These are phyloP conservation scores for Lasiosphaeria ovina DNA, from an alignment of 495 filamentous ascomycete genomes.

Conservation along the genomic window DNA sequence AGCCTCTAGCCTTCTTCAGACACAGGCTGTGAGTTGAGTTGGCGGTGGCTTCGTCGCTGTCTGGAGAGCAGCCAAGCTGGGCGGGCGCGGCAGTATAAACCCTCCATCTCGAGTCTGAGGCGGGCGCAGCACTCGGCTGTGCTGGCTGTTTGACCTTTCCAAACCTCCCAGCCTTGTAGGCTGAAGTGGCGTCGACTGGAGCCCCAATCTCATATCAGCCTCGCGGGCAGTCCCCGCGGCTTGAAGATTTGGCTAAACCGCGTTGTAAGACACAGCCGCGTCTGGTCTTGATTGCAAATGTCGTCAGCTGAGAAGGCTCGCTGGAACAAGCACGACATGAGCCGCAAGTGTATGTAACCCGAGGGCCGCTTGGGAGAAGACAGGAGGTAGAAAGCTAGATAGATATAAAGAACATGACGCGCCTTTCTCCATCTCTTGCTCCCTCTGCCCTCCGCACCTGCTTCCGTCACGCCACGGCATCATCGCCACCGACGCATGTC, in stretches of 20 bases:
- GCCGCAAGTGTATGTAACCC: conserved; percentile 1
- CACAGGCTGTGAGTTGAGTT: conserved; percentile 7
- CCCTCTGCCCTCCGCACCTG: not conserved
- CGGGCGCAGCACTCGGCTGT: conserved; percentile 1
- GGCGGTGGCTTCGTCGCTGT: not conserved
- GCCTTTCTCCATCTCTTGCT: not conserved
- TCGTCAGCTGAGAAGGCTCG: not conserved
- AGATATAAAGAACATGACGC: not conserved
- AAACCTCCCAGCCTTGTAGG: conserved; percentile 8
- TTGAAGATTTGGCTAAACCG: not conserved
- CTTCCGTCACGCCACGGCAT: not conserved
- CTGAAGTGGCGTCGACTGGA: conserved; percentile 5
- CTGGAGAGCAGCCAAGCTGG: not conserved
- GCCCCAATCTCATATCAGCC: conserved; percentile 1
- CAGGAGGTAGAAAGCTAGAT: not conserved
- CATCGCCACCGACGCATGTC: not conserved
- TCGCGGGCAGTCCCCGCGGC: not conserved
- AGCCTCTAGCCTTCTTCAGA: conserved; percentile 10
- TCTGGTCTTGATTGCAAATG: conserved; percentile 1
- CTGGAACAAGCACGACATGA: not conserved
- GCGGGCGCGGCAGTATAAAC: not conserved
- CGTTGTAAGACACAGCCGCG: not conserved
- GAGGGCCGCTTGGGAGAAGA: not conserved
- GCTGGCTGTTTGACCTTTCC: conserved; percentile 1
- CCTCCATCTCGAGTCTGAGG: conserved; percentile 1